These are phyloP conservation scores for Backusella macrospora DNA, from an alignment of 192 early-diverging fungal genomes.

Conservation along the genomic window DNA sequence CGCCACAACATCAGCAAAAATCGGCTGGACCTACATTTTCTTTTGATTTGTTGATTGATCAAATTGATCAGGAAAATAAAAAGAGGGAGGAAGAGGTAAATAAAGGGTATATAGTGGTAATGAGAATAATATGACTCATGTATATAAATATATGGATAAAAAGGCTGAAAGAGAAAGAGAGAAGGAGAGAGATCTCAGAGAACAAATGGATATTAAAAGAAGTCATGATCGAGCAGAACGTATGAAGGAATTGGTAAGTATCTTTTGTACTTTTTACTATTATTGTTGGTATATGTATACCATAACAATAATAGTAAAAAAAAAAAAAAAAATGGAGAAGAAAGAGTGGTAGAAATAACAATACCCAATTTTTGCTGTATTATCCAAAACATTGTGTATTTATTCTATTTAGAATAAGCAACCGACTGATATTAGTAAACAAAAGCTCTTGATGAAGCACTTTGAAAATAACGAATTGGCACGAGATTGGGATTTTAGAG, in stretches of 20 bases:
- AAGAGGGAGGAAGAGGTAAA: neutral
- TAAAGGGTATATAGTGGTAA: neutral
- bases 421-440: neutral
- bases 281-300: neutral
- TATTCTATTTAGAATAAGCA: neutral
- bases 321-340: too few species aligned
- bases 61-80: neutral
- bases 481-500: neutral
- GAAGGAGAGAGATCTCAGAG: neutral
- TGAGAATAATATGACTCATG: neutral
- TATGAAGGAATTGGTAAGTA: neutral
- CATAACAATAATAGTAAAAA: too few species aligned
- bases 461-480: neutral
- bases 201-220: conserved; percentile 10
- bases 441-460: neutral
- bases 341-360: too few species aligned
- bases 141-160: neutral
- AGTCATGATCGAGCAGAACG: conserved; percentile 6
- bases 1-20: neutral
- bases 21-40: neutral
- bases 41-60: neutral
- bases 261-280: neutral
- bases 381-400: neutral
- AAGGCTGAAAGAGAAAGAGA: conserved; percentile 1
- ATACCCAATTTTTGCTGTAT: too few species aligned